phyloP scores from a whole-genome alignment of 306 rosid species.

The Lagenaria siceraria region DNA sequence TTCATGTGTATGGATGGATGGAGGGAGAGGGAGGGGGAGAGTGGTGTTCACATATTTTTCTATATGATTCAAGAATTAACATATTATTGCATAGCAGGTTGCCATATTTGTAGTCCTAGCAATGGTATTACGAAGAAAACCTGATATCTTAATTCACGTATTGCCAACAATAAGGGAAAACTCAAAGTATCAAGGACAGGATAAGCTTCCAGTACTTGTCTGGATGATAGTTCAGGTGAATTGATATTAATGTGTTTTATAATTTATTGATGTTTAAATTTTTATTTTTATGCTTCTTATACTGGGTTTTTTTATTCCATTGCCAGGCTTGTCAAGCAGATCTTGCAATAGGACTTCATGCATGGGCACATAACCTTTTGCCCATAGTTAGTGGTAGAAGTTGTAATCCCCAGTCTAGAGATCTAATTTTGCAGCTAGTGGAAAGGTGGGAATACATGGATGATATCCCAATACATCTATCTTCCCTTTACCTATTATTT shows the following conservation, averaged over 20 bases:
- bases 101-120: constrained; percentile 76
- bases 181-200: constrained; percentile 80
- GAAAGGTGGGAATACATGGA: constrained; percentile 45
- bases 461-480: background rate
- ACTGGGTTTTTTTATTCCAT: background rate
- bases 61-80: constrained; percentile 1
- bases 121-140: constrained; percentile 75
- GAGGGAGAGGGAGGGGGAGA: background rate
- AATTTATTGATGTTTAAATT: background rate
- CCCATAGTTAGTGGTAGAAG: constrained; percentile 61
- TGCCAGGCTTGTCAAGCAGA: constrained; percentile 69
- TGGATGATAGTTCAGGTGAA: constrained; percentile 86
- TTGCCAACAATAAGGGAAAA: constrained; percentile 58
- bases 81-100: constrained; percentile 39
- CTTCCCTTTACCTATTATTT: background rate
- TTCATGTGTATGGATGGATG: background rate
- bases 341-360: constrained; percentile 70
- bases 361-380: constrained; percentile 71
- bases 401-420: constrained; percentile 77
- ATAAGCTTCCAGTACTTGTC: constrained; percentile 64
- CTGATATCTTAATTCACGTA: constrained; percentile 48
- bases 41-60: background rate
- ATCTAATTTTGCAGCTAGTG: constrained; percentile 72
- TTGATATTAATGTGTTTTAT: background rate
- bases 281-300: background rate